Conservation (phyloP, 805 yeast species). For the Wickerhamiella shivajii region DNA sequence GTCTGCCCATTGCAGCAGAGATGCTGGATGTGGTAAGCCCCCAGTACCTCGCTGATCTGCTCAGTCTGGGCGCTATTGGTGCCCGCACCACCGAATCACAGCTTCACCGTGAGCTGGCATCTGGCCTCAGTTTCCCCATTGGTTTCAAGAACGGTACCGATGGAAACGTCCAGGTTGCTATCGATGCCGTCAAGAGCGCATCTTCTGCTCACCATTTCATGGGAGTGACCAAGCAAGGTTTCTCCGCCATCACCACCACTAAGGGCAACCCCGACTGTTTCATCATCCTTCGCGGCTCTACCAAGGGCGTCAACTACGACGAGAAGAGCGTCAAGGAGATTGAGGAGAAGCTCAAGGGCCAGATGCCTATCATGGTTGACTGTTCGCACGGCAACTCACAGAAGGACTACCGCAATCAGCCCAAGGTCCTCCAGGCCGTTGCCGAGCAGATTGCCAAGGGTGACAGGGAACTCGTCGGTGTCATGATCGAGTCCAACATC, state of each 20-base stretch:
- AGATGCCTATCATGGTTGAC: slow-evolving; percentile 65
- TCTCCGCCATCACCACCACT: slow-evolving; percentile 91
- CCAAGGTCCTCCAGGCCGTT: slow-evolving; percentile 71
- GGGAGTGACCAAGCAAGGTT: slow-evolving; percentile 95
- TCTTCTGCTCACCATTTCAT: slow-evolving; percentile 85
- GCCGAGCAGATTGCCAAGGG: slow-evolving; percentile 74
- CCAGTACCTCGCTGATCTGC: slow-evolving; percentile 79
- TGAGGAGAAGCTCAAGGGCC: slow-evolving; percentile 42
- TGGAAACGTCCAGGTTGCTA: slow-evolving; percentile 81
- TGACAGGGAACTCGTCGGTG: slow-evolving; percentile 69
- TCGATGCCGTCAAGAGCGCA: slow-evolving; percentile 90
- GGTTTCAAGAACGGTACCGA: slow-evolving; percentile 99
- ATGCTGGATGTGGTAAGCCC: slow-evolving; percentile 98
- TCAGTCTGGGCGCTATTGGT: slow-evolving; percentile 95
- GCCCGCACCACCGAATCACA: slow-evolving; percentile 99
- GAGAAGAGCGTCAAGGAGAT: slow-evolving; percentile 62
- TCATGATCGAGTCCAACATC: slow-evolving; percentile 90
- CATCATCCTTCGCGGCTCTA: slow-evolving; percentile 92
- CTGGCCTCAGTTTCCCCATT: slow-evolving; percentile 96
- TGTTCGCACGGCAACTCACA: slow-evolving; percentile 96
- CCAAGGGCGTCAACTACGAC: slow-evolving; percentile 85
- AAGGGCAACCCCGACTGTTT: slow-evolving; percentile 92
- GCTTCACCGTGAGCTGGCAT: slow-evolving; percentile 91
- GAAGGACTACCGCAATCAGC: slow-evolving; percentile 91
- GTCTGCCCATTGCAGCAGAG: slow-evolving; percentile 89